These are phyloP conservation scores for Exobasidium cylindrosporum DNA, from an alignment of 1,284 basidiomycete genomes.

Conservation along the genomic window DNA sequence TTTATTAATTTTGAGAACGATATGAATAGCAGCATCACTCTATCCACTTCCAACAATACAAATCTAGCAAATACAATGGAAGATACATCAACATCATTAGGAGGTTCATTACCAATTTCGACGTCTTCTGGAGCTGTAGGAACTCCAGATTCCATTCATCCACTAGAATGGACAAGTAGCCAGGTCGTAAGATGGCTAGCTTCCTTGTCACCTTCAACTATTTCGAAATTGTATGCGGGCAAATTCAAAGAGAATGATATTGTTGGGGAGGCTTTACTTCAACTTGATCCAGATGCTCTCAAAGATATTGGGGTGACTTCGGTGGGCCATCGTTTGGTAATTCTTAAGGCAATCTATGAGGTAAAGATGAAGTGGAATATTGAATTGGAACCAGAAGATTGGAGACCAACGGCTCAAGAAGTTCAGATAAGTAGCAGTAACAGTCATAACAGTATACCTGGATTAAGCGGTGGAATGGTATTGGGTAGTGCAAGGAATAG, in stretches of 20 bases:
- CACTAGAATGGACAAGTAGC: not conserved
- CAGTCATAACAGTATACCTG: not conserved
- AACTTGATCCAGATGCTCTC: conserved; percentile 50
- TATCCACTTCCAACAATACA: not conserved
- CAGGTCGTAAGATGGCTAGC: conserved; percentile 8
- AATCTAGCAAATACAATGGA: not conserved
- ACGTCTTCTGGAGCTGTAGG: not conserved
- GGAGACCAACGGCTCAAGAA: conserved; percentile 17
- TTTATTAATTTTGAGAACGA: too few species aligned
- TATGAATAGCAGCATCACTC: too few species aligned
- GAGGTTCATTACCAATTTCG: not conserved
- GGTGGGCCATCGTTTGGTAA: conserved; percentile 47
- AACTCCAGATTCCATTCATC: conserved; percentile 10
- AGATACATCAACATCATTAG: conserved; percentile 18
- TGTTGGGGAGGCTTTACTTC: conserved; percentile 48
- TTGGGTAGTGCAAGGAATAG: not conserved
- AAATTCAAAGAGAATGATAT: conserved; percentile 39
- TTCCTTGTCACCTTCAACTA: not conserved
- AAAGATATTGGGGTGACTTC: conserved; percentile 47
- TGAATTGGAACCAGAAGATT: conserved; percentile 49
- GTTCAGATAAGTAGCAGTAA: not conserved
- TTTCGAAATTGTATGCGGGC: not conserved
- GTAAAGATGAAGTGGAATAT: conserved; percentile 46
- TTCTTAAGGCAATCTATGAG: conserved; percentile 44
- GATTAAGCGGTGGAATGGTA: not conserved